phyloP scores from a whole-genome alignment of 306 rosid genomes.

The Lathyrus tuberosus region DNA sequence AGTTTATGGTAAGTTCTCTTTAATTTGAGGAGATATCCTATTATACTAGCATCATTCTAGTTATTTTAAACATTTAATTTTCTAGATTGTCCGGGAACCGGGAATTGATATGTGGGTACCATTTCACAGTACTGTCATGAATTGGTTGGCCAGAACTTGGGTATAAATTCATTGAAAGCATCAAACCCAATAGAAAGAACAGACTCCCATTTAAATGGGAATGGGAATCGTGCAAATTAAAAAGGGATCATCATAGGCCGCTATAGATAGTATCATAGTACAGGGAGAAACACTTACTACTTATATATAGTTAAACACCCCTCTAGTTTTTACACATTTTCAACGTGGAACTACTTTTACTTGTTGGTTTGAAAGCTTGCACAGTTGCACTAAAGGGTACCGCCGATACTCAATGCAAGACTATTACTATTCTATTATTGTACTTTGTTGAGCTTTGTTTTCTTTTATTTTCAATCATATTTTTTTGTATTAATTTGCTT shows the following conservation, averaged over 20 bases:
- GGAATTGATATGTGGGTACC: not conserved
- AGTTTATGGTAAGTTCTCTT: slow-evolving; percentile 74
- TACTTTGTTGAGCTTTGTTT: not conserved
- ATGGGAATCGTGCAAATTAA: not conserved
- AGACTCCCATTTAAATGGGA: not conserved
- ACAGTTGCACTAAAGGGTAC: not conserved
- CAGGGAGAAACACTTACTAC: too few species aligned
- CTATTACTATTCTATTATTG: not conserved
- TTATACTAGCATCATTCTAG: slow-evolving; percentile 25
- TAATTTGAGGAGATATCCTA: slow-evolving; percentile 8
- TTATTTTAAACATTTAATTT: slow-evolving; percentile 4
- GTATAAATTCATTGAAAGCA: not conserved
- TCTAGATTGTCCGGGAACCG: not conserved
- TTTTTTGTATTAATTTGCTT: slow-evolving; percentile 16
- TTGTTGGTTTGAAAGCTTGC: not conserved
- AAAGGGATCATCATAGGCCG: not conserved
- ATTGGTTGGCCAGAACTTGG: not conserved
- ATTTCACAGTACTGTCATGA: not conserved
- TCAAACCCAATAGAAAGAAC: not conserved
- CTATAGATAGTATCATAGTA: not conserved
- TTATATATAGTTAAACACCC: too few species aligned
- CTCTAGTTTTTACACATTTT: too few species aligned
- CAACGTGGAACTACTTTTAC: too few species aligned
- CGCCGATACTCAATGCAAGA: not conserved
- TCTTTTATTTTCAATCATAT: not conserved